Conservation (phyloP, 805 yeast genomes). For the Maudiozyma serrabonitensis region DNA sequence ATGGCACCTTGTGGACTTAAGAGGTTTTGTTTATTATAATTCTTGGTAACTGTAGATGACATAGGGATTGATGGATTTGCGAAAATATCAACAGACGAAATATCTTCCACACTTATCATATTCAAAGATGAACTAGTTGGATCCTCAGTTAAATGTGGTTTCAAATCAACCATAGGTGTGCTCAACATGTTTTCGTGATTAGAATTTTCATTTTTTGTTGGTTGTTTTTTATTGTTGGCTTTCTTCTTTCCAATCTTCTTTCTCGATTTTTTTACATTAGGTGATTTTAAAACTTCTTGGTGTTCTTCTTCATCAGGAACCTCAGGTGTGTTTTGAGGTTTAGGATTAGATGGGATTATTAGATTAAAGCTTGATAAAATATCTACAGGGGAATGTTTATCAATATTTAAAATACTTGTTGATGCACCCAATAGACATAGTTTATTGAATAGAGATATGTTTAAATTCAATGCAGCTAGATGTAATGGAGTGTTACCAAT, state of each 20-base stretch:
- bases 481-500: slow-evolving; percentile 83
- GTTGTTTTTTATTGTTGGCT: too few species aligned
- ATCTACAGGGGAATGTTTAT: slow-evolving; percentile 22
- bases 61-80: slow-evolving; percentile 1
- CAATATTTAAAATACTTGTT: slow-evolving; percentile 22
- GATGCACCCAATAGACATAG: slow-evolving; percentile 27
- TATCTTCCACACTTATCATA: slow-evolving; percentile 4
- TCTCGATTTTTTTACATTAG: not conserved
- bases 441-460: slow-evolving; percentile 25
- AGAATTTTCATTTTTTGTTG: not conserved
- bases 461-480: slow-evolving; percentile 42
- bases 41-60: slow-evolving; percentile 2
- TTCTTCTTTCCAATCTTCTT: not conserved
- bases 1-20: not conserved
- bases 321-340: not conserved
- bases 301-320: not conserved
- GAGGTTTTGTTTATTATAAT: not conserved
- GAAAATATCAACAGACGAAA: slow-evolving; percentile 3
- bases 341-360: not conserved
- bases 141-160: not conserved
- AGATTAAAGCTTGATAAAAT: slow-evolving; percentile 16
- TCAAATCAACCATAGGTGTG: not conserved
- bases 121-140: not conserved
- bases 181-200: not conserved
- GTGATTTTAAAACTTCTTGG: not conserved